phyloP scores from a whole-genome alignment of 2,329 filamentous ascomycete species.

The Penicillium brevicompactum region DNA sequence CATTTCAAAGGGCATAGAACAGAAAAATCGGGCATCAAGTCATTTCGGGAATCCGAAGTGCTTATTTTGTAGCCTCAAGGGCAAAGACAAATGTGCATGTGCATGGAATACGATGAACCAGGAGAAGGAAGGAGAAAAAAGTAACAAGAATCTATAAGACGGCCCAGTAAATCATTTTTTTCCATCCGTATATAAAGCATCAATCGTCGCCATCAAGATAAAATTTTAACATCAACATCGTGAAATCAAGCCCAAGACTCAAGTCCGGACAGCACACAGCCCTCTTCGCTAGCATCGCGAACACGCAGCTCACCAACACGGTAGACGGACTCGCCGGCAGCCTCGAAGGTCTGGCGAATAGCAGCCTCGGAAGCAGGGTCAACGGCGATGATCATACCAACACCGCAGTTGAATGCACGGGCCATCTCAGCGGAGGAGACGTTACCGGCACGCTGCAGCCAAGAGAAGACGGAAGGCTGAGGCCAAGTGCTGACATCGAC shows the following conservation, averaged over 20 bases:
- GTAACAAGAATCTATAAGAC: conserved; percentile 9
- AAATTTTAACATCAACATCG: conserved; percentile 5
- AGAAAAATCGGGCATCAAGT: conserved; percentile 17
- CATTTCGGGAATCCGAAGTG: conserved; percentile 11
- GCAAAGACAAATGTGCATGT: background rate
- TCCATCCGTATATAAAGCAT: conserved; percentile 11
- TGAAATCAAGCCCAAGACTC: conserved; percentile 44
- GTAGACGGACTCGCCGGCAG: conserved; percentile 75
- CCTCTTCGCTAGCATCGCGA: conserved; percentile 55
- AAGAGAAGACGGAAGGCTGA: conserved; percentile 77
- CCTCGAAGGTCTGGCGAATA: conserved; percentile 56
- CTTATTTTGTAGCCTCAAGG: background rate
- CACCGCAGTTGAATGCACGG: conserved; percentile 88
- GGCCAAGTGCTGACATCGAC: conserved; percentile 78
- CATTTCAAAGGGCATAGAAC: background rate
- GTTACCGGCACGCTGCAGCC: conserved; percentile 74
- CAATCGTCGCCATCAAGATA: conserved; percentile 7
- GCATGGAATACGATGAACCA: conserved; percentile 8
- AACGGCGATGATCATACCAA: conserved; percentile 92
- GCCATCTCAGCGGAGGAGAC: conserved; percentile 80
- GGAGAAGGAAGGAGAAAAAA: background rate
- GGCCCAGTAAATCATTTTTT: conserved; percentile 9
- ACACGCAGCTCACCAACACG: conserved; percentile 71
- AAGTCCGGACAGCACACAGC: conserved; percentile 66
- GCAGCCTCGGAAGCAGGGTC: conserved; percentile 37